Percentiles rank a stretch among this genome's conserved stretches.
These are phyloP conservation scores for Choanephora cucurbitarum DNA, from an alignment of 371 early-diverging fungal species.

Conservation along the genomic window DNA sequence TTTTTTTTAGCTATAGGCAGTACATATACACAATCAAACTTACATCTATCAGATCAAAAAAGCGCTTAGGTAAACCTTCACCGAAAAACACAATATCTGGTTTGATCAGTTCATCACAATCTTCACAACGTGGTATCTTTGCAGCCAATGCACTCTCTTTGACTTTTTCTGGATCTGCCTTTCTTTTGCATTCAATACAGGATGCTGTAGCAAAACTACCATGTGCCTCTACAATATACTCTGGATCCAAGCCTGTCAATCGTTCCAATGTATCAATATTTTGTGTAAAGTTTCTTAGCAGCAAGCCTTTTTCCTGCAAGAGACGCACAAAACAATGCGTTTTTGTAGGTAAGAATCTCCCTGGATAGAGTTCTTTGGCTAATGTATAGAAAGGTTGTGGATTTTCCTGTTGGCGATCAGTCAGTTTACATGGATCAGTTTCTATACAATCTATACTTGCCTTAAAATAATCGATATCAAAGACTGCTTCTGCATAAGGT, in stretches of 20 bases:
- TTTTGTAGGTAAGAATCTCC: constrained; percentile 77
- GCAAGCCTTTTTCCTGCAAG: constrained; percentile 69
- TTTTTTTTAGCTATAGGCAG: too few relatives aligned
- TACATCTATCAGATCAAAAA: constrained; percentile 60
- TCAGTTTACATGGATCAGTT: too few relatives aligned
- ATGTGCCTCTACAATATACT: constrained; percentile 89
- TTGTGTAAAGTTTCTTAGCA: constrained; percentile 90
- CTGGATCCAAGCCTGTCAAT: constrained; percentile 73
- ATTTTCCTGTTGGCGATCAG: too few relatives aligned
- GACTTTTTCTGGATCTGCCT: constrained; percentile 41
- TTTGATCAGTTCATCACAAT: constrained; percentile 79
- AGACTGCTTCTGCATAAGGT: constrained; percentile 93
- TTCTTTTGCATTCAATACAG: constrained; percentile 64
- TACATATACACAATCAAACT: too few relatives aligned
- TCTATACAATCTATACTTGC: too few relatives aligned
- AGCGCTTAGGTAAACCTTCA: constrained; percentile 81
- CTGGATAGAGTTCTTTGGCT: constrained; percentile 92
- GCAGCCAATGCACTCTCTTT: constrained; percentile 50
- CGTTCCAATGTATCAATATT: constrained; percentile 97
- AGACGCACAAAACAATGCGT: constrained; percentile 87
- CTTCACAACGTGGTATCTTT: constrained; percentile 68
- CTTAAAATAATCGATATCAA: constrained; percentile 88
- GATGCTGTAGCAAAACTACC: constrained; percentile 87
- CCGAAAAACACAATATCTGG: constrained; percentile 97
- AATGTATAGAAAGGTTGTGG: constrained; percentile 91